Evolutionary conservation across 2,329 filamentous ascomycete genomes (phyloP), one percentile per base, ranked within the genome.

Genomic region (Xylariaceae sp.): DNA sequence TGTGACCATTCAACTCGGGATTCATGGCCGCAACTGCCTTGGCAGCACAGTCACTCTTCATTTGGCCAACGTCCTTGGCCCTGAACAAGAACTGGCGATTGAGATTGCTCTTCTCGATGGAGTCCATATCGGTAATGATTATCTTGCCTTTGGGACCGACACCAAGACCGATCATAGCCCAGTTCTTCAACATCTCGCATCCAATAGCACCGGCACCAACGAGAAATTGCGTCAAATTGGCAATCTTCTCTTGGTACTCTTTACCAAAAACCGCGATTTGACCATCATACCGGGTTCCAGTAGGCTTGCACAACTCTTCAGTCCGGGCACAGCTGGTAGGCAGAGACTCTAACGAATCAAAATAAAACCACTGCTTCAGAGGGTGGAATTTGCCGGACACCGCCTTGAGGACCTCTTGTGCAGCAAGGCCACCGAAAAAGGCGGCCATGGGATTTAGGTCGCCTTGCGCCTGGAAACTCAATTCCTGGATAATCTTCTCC

Each of bases 131-230:
- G 13, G 95, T 97, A 45, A 99, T 89, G 53, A 78, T 90, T 65
- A 99, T 95, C 71, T 88, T 88, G 64, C 94, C 94, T 45, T 91
- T 82, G 3, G 90, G 89, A 4, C 94, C 94, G 42, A 89, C 89
- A 42, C 88, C 93, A 31, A 99, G 78, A 60, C 94, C 94, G 70
- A 97, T 96, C 92, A 99, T 95, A 34, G 95, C 93, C 92, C 94
- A 99, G 72, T 97, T 97, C 83, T 99, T 99, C 61, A 99, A 77
- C 88, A 97, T 99, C 69, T 99, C 94, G 67, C 94, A 99, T 42
- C 94, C 94, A 69, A 99, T 99, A 58, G 95, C 94, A 64, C 94
- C 94, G 43, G 94, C 90, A 61, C 94, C 94, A 52, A 99, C 94
- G 50, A 99, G 79, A 77, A 99, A 99, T 64, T 97, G 85, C 66